These are phyloP conservation scores for Dipodascus albidus DNA, from an alignment of 805 yeast species.

Conservation along the genomic window DNA sequence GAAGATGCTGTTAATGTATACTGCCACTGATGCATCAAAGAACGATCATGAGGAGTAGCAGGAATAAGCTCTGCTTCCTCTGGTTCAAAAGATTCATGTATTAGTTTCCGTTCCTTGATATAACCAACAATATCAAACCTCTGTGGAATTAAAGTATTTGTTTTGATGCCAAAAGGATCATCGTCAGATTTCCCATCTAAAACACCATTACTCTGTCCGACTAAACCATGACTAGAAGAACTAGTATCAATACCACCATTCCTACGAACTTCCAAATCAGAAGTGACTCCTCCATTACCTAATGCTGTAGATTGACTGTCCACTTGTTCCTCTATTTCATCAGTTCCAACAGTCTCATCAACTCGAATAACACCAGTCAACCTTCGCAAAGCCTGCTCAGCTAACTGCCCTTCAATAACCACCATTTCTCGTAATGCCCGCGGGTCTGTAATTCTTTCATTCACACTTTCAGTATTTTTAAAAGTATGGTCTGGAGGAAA, in stretches of 20 bases:
- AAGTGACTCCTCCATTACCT: not conserved
- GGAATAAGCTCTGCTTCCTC: not conserved
- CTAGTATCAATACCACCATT: not conserved
- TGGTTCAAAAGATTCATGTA: not conserved
- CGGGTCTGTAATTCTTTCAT: conserved; percentile 55
- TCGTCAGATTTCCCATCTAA: not conserved
- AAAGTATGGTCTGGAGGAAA: conserved; percentile 94
- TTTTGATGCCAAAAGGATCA: conserved; percentile 10
- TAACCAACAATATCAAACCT: conserved; percentile 10
- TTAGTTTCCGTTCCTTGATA: conserved; percentile 3
- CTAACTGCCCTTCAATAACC: conserved; percentile 70
- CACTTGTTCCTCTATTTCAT: conserved; percentile 4
- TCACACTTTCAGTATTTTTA: conserved; percentile 60
- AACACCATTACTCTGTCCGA: not conserved
- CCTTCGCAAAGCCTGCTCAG: conserved; percentile 64
- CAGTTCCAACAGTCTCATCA: conserved; percentile 8
- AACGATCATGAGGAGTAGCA: not conserved
- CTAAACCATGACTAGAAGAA: not conserved
- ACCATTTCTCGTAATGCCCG: conserved; percentile 56
- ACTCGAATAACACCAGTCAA: conserved; percentile 28
- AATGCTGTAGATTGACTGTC: not conserved
- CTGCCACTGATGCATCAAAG: not conserved
- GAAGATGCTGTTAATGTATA: not conserved
- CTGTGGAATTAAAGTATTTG: conserved; percentile 1
- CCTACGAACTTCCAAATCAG: not conserved